phyloP scores from a whole-genome alignment of 805 yeast genomes.

The Candida glaebosa region DNA sequence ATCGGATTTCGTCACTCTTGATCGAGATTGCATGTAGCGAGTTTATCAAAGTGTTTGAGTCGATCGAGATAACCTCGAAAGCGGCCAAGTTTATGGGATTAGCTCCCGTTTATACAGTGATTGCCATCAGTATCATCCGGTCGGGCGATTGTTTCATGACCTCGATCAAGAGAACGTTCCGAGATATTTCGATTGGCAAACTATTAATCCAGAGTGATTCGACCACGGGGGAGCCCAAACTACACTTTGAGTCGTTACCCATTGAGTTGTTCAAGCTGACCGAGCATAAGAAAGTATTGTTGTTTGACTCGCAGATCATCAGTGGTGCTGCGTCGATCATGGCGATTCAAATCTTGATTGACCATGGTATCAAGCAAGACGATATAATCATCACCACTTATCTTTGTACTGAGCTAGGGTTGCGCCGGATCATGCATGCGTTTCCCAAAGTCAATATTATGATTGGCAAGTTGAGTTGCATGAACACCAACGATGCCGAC shows the following conservation, averaged over 20 bases:
- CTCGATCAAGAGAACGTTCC: conserved; percentile 70
- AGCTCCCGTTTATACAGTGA: conserved; percentile 47
- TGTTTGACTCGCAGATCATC: conserved; percentile 84
- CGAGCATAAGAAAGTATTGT: conserved; percentile 45
- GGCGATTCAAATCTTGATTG: conserved; percentile 86
- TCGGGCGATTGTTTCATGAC: conserved; percentile 92
- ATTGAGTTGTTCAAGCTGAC: conserved; percentile 11
- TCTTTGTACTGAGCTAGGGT: conserved; percentile 74
- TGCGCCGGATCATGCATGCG: conserved; percentile 68
- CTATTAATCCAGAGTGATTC: conserved; percentile 84
- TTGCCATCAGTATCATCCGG: conserved; percentile 77
- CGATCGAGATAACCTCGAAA: conserved; percentile 26
- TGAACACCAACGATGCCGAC: conserved; percentile 19
- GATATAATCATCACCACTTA: conserved; percentile 69
- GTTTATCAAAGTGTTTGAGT: conserved; percentile 38
- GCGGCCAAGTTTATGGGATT: conserved; percentile 29
- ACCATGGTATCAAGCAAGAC: conserved; percentile 63
- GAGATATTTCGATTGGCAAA: conserved; percentile 79
- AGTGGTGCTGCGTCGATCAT: conserved; percentile 93
- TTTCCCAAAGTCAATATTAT: conserved; percentile 68
- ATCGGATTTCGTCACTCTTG: conserved; percentile 71
- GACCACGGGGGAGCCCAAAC: conserved; percentile 88
- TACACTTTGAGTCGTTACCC: conserved; percentile 81
- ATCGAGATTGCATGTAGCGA: conserved; percentile 64
- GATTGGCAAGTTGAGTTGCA: conserved; percentile 59